phyloP scores from a whole-genome alignment of 495 filamentous ascomycete species.

The Aspergillus kassunensis region DNA sequence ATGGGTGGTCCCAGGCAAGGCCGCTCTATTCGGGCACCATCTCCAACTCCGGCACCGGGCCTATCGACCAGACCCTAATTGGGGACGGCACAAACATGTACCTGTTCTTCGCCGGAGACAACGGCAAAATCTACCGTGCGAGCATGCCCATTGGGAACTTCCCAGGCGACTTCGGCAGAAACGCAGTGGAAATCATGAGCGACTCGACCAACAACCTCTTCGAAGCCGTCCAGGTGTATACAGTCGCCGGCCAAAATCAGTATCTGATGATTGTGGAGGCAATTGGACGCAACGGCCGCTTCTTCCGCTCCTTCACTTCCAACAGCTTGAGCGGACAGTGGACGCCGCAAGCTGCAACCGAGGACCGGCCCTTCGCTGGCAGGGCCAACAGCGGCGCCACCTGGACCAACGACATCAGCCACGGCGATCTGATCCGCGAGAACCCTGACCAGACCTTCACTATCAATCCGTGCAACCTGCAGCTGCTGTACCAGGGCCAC shows the following conservation, averaged over 20 bases:
- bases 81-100: constrained; percentile 56
- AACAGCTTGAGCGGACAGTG: constrained; percentile 49
- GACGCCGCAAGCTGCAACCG: constrained; percentile 48
- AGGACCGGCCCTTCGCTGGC: constrained; percentile 56
- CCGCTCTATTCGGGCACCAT: constrained; percentile 55
- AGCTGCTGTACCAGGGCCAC: constrained; percentile 56
- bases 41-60: constrained; percentile 42
- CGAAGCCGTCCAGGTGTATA: constrained; percentile 61
- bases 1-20: constrained; percentile 51
- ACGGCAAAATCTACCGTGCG: constrained; percentile 60
- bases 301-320: constrained; percentile 62
- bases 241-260: constrained; percentile 43
- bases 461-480: constrained; percentile 55
- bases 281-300: constrained; percentile 29
- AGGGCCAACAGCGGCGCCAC: constrained; percentile 57
- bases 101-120: constrained; percentile 63
- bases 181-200: constrained; percentile 43
- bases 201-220: constrained; percentile 53
- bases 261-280: constrained; percentile 65
- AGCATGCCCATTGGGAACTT: constrained; percentile 57
- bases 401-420: constrained; percentile 64
- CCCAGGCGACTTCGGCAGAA: constrained; percentile 53
- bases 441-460: constrained; percentile 27
- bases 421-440: constrained; percentile 54
- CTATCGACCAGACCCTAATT: constrained; percentile 59